Percentiles rank a stretch among this genome's conserved stretches.
phyloP scores from a whole-genome alignment of 192 early-diverging fungal species.

The Coemansia sp. region DNA sequence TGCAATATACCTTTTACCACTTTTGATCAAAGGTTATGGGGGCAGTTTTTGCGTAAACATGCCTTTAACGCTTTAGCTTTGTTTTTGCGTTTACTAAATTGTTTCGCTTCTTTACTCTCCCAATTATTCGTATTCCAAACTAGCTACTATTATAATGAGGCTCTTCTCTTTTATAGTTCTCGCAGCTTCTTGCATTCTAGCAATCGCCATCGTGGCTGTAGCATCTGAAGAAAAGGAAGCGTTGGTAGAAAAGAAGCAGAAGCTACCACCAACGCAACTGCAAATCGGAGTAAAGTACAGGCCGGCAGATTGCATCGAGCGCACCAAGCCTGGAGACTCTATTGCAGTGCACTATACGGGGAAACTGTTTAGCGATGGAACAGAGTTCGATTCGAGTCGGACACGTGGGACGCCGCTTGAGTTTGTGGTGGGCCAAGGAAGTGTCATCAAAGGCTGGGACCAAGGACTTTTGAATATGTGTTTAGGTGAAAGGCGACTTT shows the following conservation, averaged over 20 bases:
- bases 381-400: slow-evolving; percentile 82
- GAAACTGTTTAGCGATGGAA: slow-evolving; percentile 62
- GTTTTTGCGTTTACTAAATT: too few species aligned
- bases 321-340: slow-evolving; percentile 57
- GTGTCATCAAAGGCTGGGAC: slow-evolving; percentile 85
- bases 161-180: background rate
- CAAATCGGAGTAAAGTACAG: slow-evolving; percentile 42
- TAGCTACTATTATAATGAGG: background rate
- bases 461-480: slow-evolving; percentile 88
- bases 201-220: background rate
- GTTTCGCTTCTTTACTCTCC: too few species aligned
- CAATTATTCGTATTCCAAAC: too few species aligned
- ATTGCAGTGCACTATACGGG: slow-evolving; percentile 66
- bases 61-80: too few species aligned
- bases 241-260: background rate
- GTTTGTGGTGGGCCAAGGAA: slow-evolving; percentile 85
- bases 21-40: too few species aligned
- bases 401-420: slow-evolving; percentile 79
- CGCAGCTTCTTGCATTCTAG: background rate
- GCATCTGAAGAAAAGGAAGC: background rate
- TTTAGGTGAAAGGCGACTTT: slow-evolving; percentile 77
- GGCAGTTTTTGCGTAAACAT: too few species aligned
- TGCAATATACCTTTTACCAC: too few species aligned
- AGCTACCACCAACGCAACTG: slow-evolving; percentile 24
- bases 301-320: slow-evolving; percentile 16